Conservation (phyloP, 192 early-diverging fungal species). For the Phlyctochytrium arcticum region DNA sequence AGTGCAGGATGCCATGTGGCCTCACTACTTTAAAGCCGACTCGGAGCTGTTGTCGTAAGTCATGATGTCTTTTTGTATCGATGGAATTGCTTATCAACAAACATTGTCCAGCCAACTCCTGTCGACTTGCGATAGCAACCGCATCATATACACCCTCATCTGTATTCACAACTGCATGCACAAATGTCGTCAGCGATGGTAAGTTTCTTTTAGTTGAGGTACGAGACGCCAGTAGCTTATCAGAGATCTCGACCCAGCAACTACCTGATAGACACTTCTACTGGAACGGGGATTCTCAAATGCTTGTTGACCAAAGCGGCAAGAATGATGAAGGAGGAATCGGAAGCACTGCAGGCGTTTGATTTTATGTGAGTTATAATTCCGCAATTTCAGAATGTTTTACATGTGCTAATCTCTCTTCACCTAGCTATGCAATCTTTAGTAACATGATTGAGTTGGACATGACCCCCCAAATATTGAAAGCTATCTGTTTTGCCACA, state of each 20-base stretch:
- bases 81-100: neutral
- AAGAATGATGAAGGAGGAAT: neutral
- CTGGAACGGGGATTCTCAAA: conserved; percentile 15
- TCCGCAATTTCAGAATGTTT: neutral
- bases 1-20: conserved; percentile 42
- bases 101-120: conserved; percentile 32
- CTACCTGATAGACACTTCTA: conserved; percentile 8
- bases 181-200: conserved; percentile 32
- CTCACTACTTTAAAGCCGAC: conserved; percentile 36
- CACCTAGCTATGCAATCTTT: conserved; percentile 22
- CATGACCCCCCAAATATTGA: conserved; percentile 23
- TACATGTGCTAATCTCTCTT: no score
- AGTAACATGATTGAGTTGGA: conserved; percentile 36
- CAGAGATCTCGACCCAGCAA: neutral
- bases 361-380: conserved; percentile 19
- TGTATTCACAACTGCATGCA: conserved; percentile 41
- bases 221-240: neutral
- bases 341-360: conserved; percentile 10
- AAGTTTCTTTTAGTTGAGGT: neutral
- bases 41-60: conserved; percentile 35
- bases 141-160: conserved; percentile 34
- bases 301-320: conserved; percentile 4
- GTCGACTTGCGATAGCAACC: conserved; percentile 19
- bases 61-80: neutral
- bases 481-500: conserved; percentile 4